Percentiles rank a stretch among this genome's conserved stretches.
Conservation (phyloP, 192 early-diverging fungal genomes). For the Coemansia sp. region DNA sequence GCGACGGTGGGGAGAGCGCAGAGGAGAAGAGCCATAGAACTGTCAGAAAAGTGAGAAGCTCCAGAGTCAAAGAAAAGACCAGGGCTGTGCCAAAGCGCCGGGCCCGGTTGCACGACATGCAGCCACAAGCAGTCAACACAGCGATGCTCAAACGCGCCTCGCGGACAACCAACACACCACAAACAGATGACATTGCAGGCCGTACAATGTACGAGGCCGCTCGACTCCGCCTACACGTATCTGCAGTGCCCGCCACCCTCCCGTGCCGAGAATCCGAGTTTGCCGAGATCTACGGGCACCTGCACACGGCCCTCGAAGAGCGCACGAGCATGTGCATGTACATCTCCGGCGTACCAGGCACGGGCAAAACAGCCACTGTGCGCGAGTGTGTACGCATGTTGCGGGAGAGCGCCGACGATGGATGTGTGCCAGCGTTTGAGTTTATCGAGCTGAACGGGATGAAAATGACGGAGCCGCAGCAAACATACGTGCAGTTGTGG, state of each 20-base stretch:
- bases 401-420: constrained; percentile 55
- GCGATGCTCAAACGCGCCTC: constrained; percentile 26
- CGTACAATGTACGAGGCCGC: constrained; percentile 64
- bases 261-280: constrained; percentile 96
- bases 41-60: constrained; percentile 1
- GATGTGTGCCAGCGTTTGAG: constrained; percentile 71
- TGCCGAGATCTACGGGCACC: constrained; percentile 69
- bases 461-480: constrained; percentile 90
- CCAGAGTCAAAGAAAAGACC: constrained; percentile 5
- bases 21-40: not conserved
- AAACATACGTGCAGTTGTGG: constrained; percentile 85
- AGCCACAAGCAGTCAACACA: constrained; percentile 34
- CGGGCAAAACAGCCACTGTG: constrained; percentile 96
- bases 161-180: constrained; percentile 6
- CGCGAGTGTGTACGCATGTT: constrained; percentile 77
- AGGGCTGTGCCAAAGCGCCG: constrained; percentile 19
- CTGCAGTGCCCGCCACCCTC: constrained; percentile 82
- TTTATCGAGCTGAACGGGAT: constrained; percentile 98
- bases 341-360: constrained; percentile 95
- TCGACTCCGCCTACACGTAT: constrained; percentile 79
- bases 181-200: constrained; percentile 14
- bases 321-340: constrained; percentile 84
- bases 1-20: not conserved
- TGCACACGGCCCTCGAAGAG: constrained; percentile 80
- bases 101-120: constrained; percentile 41